Evolutionary conservation across 2,329 filamentous ascomycete genomes (phyloP).

Genomic region (Pseudocercospora crystallina): DNA sequence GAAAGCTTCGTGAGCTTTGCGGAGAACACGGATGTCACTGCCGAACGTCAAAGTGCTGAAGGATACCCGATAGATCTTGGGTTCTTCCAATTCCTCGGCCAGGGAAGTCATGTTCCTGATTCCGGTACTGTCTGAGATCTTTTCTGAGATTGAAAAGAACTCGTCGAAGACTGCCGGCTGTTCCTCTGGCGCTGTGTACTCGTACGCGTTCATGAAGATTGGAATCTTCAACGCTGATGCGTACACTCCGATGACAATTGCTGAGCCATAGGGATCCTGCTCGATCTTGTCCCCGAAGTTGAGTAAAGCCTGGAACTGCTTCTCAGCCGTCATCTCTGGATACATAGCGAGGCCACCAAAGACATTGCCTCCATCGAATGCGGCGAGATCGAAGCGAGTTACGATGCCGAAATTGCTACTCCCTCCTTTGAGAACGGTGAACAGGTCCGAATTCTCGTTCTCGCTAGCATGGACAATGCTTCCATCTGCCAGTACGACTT

Average conservation of each 20-base stretch:
- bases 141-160: constrained; percentile 8
- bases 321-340: constrained; percentile 6
- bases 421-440: constrained; percentile 26
- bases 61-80: constrained; percentile 7
- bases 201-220: constrained; percentile 13
- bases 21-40: constrained; percentile 9
- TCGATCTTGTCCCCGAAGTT: constrained; percentile 8
- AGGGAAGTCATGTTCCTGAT: constrained; percentile 11
- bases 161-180: constrained; percentile 1
- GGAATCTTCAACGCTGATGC: constrained; percentile 3
- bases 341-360: constrained; percentile 6
- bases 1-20: constrained; percentile 13
- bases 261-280: constrained; percentile 7
- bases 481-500: constrained; percentile 28
- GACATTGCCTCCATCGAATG: constrained; percentile 18
- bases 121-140: constrained; percentile 9
- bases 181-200: constrained; percentile 9
- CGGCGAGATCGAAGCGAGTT: constrained; percentile 23
- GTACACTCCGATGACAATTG: constrained; percentile 9
- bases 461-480: constrained; percentile 23
- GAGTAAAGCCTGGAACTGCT: constrained; percentile 3
- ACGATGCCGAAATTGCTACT: constrained; percentile 28
- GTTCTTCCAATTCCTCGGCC: constrained; percentile 5
- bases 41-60: constrained; percentile 15
- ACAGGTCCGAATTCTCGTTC: constrained; percentile 23